phyloP scores from a whole-genome alignment of 2,329 filamentous ascomycete species.

The Gyromitra esculenta region DNA sequence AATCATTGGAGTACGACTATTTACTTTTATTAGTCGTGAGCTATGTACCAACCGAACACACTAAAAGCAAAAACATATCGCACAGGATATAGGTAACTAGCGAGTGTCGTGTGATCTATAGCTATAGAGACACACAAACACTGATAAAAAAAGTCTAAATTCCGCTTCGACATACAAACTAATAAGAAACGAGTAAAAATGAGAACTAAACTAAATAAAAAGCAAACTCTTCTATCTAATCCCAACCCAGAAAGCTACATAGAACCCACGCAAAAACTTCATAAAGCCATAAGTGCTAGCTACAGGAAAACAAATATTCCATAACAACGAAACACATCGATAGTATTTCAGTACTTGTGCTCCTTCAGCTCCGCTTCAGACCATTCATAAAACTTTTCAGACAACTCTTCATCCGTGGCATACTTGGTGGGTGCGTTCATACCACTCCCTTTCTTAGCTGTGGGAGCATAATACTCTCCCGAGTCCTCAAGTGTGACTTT shows the following conservation, averaged over 20 bases:
- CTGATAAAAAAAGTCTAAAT: too few relatives aligned
- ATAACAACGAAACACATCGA: not conserved
- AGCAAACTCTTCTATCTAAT: not conserved
- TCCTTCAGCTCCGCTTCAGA: conserved; percentile 35
- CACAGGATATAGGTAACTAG: not conserved
- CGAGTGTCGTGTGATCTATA: not conserved
- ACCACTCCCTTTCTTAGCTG: conserved; percentile 24
- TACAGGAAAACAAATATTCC: not conserved
- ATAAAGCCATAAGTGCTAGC: not conserved
- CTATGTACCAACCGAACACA: too few relatives aligned
- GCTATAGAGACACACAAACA: too few relatives aligned
- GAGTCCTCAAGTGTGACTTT: conserved; percentile 25
- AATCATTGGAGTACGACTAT: too few relatives aligned
- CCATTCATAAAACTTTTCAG: conserved; percentile 42
- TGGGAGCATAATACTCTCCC: conserved; percentile 46
- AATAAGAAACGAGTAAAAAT: not conserved
- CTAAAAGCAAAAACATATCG: not conserved
- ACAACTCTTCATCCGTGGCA: conserved; percentile 26
- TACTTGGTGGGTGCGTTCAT: not conserved
- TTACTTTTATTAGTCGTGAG: too few relatives aligned
- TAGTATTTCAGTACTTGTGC: conserved; percentile 21
- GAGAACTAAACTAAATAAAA: not conserved
- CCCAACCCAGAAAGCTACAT: not conserved
- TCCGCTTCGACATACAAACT: not conserved
- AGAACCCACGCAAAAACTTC: not conserved